Evolutionary conservation across 2,329 filamentous ascomycete genomes (phyloP), one percentile per base, ranked within the genome.

Genomic region (Claviceps fusiformis): DNA sequence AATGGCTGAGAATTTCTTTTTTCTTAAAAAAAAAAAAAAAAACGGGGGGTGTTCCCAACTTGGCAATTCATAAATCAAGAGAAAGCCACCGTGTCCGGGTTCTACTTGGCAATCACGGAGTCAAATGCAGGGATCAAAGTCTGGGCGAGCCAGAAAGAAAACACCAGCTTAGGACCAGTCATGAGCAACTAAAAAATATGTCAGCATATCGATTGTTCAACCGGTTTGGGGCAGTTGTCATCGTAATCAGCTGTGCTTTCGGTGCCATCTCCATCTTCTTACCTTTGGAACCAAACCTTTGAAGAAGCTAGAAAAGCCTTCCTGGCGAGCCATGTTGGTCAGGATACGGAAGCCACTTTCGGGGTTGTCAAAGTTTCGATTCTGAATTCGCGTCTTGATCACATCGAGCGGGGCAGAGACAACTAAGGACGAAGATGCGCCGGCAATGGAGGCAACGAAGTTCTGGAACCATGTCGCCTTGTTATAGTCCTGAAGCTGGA

Each of bases 81-180:
- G 17, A 27, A 46, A 50, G 10, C 3, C 27, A 17, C 17, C n/a
- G 3, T 7, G 33, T 33, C 49, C 41, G 9, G 31, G 19, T 54
- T 47, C 19, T 47, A 50, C 48, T 52, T 56, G 19, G 56, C 54
- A 56, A 79, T 64, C 60, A 72, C 71, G 56, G 63, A 68, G 63
- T 83, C 88, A 71, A 97, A 97, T 44, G 90, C 86, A 53, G 93
- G 93, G 68, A 98, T 98, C 65, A 98, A 78, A 35, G 93, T 97
- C 78, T 98, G 93, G 56, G 93, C 93, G 68, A 98, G 83, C 93
- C 93, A 98, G 84, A 98, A 98, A 58, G 91, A 96, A 78, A 98
- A 98, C 59, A 97, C 93, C 58, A 98, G 81, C 81, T 98, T 98
- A 60, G 93, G 93, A 29, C 93, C 95, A 17, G 93, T 98, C 93